phyloP scores from a whole-genome alignment of 805 yeast genomes.

The Sugiyamaella boreocaroliniensis region DNA sequence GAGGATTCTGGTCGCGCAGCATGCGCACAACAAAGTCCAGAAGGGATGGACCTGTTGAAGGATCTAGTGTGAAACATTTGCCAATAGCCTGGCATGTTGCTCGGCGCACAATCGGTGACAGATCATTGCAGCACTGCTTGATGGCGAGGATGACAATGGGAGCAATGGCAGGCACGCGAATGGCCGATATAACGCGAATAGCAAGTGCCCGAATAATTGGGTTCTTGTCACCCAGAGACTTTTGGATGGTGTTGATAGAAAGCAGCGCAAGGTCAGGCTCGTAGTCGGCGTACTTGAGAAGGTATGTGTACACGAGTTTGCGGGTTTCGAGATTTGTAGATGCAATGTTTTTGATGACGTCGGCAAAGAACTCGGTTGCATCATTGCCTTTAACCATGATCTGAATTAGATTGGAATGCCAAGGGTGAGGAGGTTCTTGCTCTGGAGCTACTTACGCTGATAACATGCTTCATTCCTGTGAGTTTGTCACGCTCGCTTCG shows the following conservation, averaged over 20 bases:
- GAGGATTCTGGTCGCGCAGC: constrained; percentile 56
- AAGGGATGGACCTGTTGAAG: constrained; percentile 44
- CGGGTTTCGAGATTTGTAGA: constrained; percentile 58
- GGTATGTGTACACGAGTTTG: constrained; percentile 67
- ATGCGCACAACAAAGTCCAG: constrained; percentile 44
- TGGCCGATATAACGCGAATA: constrained; percentile 74
- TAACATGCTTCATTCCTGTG: constrained; percentile 52
- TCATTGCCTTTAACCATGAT: constrained; percentile 35
- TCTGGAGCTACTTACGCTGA: constrained; percentile 14
- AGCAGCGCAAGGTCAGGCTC: constrained; percentile 88
- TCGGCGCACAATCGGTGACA: constrained; percentile 69
- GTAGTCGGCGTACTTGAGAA: constrained; percentile 67
- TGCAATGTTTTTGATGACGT: constrained; percentile 81
- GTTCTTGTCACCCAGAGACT: constrained; percentile 61
- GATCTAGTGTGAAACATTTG: constrained; percentile 43
- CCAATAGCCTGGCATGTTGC: constrained; percentile 73
- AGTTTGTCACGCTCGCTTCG: constrained; percentile 58
- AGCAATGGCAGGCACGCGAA: constrained; percentile 69
- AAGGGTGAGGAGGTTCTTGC: neutral
- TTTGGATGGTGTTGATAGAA: constrained; percentile 87
- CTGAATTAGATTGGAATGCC: neutral
- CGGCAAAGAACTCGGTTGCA: constrained; percentile 57
- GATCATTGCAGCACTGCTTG: constrained; percentile 60
- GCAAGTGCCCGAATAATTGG: constrained; percentile 67
- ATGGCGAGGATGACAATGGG: constrained; percentile 73